A percentile compares a stretch with the other conserved stretches of the same genome.
Evolutionary conservation across 2,329 filamentous ascomycete genomes (phyloP).

Genomic region (Calonectria pseudoturangicola): DNA sequence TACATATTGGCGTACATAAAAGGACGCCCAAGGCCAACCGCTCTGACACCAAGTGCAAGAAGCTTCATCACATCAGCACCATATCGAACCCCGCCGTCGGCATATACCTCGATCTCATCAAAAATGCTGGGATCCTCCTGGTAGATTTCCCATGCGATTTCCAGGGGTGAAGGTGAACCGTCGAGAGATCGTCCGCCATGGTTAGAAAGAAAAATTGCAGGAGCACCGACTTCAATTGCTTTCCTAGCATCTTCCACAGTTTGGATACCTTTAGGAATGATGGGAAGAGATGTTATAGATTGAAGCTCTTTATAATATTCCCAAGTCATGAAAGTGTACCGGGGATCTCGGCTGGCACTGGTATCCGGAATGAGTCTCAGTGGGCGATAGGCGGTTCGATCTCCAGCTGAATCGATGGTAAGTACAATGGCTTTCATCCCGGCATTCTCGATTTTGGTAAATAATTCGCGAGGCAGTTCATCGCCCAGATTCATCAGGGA

Average conservation of each 20-base stretch:
- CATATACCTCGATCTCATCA: conserved; percentile 61
- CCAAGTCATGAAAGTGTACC: conserved; percentile 57
- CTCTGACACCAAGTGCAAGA: conserved; percentile 65
- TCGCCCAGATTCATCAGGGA: conserved; percentile 56
- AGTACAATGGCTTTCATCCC: conserved; percentile 62
- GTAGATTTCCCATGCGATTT: conserved; percentile 63
- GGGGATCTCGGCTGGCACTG: conserved; percentile 43
- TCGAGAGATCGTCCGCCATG: conserved; percentile 66
- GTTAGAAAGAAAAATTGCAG: conserved; percentile 64
- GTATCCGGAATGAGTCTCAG: background rate
- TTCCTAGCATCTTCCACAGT: conserved; percentile 60
- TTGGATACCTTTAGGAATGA: conserved; percentile 64
- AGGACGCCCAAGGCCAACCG: conserved; percentile 68
- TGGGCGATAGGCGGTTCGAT: conserved; percentile 53
- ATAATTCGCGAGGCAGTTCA: conserved; percentile 56
- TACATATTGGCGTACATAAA: conserved; percentile 73
- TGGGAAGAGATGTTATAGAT: conserved; percentile 60
- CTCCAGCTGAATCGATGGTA: conserved; percentile 63
- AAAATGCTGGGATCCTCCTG: conserved; percentile 61
- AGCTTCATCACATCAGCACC: conserved; percentile 65
- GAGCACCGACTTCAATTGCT: conserved; percentile 57
- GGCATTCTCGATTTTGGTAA: conserved; percentile 57
- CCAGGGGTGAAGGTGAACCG: conserved; percentile 61
- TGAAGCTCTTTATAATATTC: conserved; percentile 61
- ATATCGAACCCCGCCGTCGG: conserved; percentile 66